Base-by-base conservation (phyloP, 169 alveolate species). In the Babesia ovis region DNA sequence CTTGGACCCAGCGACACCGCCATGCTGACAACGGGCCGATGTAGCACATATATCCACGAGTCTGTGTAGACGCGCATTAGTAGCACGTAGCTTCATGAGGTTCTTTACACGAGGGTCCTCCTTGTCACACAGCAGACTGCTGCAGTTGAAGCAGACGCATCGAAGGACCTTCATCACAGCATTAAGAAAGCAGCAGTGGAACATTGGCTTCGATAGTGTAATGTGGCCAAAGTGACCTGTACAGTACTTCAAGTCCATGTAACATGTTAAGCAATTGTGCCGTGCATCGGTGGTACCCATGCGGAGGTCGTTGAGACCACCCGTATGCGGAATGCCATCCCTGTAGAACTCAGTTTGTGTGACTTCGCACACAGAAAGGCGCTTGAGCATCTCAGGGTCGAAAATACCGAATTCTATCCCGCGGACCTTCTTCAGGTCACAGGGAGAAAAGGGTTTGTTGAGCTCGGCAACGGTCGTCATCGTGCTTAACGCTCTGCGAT, bases 211-310 rank as follows among this genome's bases (percentile, higher is more conserved):
- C 14, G 96, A 98, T 22, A 98, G 89, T 50, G 92, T 95, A 54
- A 98, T 94, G 85, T 96, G 98, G 27, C 99, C 99, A 84, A 98
- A 97, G 76, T 98, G 99, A 20, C 99, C 99, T 4, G 99, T 99
- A 77, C 99, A 98, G 61, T 96, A 94, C 75, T 92, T 92, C 74
- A 94, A 92, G 80, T 95, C 91, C 95, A 97, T 96, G 58, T 86
- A 89, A 83, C 99, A 98, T 22, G 99, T 96, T 59, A 89, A 87
- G 77, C 99, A 98, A 46, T 76, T 83, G 29, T 90, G 80, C 48
- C 92, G 94, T 42, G 94, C 92, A 73, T 97, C 99, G 70, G 95
- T 93, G 20, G 99, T 96, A n/a, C 99, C 99, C 97, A 98, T 93
- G 43, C 98, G 91, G 4, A 94, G 92, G 71, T 97, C 99, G 85